Evolutionary conservation across 768 basidiomycete genomes (phyloP), one percentile per base, ranked within the genome.

Genomic region (Trametes punicea): DNA sequence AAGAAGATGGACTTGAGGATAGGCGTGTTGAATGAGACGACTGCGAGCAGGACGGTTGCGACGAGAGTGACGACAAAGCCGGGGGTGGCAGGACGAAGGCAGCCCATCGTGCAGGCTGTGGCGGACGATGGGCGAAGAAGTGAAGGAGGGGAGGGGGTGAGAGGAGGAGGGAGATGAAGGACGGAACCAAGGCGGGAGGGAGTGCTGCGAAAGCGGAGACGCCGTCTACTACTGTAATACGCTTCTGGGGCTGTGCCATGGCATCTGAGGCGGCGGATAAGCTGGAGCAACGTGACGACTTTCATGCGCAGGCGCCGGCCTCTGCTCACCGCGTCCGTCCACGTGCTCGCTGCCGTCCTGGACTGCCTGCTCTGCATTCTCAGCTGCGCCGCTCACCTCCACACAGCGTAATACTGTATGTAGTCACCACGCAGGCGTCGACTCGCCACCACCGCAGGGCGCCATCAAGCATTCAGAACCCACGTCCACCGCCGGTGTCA

Each of bases 11-110:
- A 85, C 70, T 92, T 96, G 78, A 97, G 77, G 67, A 85, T 83
- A 0, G 96, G 97, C 8, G 93, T 91, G 51, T 87, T 90, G 74
- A 98, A 96, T 38, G 89, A 86, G 21, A 95, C 94, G 41, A 96
- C 71, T 15, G 87, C 88, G 54, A 98, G 82, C 40, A 96, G 77
- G 56, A 80, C 70, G 6, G 93, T 85, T 0, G 93, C 91, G n/a
- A 77, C 68, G 49, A 92, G 79, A 18, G 90, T 93, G 60, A 92
- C 77, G 47, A 96, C 38, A 66, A 94, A 93, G 38, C 93, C 95
- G 30, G 94, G 93, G 1, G 92, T 96, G 7, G 93, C 94, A 55
- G 90, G 90, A 40, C 88, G 85, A 59, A 93, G 77, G 64, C 75
- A 64, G 58, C 81, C 75, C 88, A 88, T 88, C 53, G 27, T 44